Percentiles rank a stretch among this genome's conserved stretches.
These are phyloP conservation scores for Kernera saxatilis DNA, from an alignment of 345 rosid genomes.

Conservation along the genomic window DNA sequence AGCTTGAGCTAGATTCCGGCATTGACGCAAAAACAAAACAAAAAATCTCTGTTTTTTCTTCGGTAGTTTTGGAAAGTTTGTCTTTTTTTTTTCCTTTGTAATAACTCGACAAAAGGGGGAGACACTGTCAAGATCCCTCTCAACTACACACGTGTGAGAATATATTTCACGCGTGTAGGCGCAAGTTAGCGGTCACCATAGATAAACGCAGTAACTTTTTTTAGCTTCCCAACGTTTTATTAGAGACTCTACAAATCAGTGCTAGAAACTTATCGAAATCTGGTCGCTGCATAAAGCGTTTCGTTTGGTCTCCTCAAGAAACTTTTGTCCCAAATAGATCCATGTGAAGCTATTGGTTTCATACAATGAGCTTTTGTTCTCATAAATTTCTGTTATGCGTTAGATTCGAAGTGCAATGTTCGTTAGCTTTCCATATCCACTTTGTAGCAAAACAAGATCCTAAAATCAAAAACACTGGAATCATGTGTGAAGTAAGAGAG, in stretches of 20 bases:
- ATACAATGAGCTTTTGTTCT: not conserved
- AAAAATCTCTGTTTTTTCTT: not conserved
- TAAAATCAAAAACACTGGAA: too few relatives aligned
- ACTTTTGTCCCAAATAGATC: not conserved
- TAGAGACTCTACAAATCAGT: not conserved
- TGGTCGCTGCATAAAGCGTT: not conserved
- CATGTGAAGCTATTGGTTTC: not conserved
- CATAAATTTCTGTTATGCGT: not conserved
- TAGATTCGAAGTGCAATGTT: not conserved
- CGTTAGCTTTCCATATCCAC: too few relatives aligned
- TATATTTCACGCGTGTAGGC: slow-evolving; percentile 16
- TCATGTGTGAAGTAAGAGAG: too few relatives aligned
- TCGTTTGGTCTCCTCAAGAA: not conserved
- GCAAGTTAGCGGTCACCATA: not conserved
- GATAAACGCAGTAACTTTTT: not conserved
- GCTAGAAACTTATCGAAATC: not conserved
- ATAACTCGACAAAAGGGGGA: slow-evolving; percentile 4
- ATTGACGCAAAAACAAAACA: not conserved
- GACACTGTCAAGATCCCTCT: not conserved
- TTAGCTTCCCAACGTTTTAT: too few relatives aligned
- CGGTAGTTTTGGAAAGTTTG: slow-evolving; percentile 11
- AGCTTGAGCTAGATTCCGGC: slow-evolving; percentile 29
- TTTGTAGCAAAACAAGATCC: too few relatives aligned
- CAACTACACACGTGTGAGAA: slow-evolving; percentile 1
- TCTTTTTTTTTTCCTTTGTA: not conserved